These are phyloP conservation scores for Trametes hirsuta DNA, from an alignment of 1,284 basidiomycete species.

Conservation along the genomic window DNA sequence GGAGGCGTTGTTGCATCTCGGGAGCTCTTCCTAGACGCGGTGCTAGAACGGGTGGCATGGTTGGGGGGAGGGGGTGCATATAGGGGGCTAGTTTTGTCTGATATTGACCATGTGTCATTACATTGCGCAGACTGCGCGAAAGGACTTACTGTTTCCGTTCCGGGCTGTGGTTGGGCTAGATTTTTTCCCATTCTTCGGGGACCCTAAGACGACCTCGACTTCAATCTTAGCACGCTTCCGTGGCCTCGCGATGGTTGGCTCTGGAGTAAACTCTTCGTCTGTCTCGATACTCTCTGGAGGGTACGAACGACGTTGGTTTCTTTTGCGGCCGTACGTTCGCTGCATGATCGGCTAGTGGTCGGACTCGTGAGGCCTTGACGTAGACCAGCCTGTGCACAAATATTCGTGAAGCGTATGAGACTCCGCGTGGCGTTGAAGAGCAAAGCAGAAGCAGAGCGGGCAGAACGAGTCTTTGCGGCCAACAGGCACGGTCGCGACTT, in stretches of 20 bases:
- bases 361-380: no score
- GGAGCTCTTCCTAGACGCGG: not conserved
- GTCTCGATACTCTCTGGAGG: slow-evolving; percentile 8
- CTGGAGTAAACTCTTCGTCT: not conserved
- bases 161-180: not conserved
- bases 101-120: not conserved
- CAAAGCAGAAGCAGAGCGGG: not conserved
- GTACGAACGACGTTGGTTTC: slow-evolving; percentile 23
- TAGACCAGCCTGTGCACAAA: no score
- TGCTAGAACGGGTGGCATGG: not conserved
- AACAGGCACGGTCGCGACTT: slow-evolving; percentile 7
- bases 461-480: not conserved
- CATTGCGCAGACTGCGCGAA: not conserved
- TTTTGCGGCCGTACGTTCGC: slow-evolving; percentile 30
- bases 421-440: not conserved
- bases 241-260: slow-evolving; percentile 10
- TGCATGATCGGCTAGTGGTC: slow-evolving; percentile 16
- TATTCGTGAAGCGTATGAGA: no score
- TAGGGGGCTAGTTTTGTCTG: not conserved
- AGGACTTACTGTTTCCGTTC: slow-evolving; percentile 11
- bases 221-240: slow-evolving; percentile 32
- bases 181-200: not conserved
- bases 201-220: slow-evolving; percentile 18
- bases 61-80: not conserved
- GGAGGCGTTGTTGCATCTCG: not conserved